Evolutionary conservation across 2,329 filamentous ascomycete genomes (phyloP), one percentile per base, ranked within the genome.

Genomic region (Chrysoporthe austroafricana): DNA sequence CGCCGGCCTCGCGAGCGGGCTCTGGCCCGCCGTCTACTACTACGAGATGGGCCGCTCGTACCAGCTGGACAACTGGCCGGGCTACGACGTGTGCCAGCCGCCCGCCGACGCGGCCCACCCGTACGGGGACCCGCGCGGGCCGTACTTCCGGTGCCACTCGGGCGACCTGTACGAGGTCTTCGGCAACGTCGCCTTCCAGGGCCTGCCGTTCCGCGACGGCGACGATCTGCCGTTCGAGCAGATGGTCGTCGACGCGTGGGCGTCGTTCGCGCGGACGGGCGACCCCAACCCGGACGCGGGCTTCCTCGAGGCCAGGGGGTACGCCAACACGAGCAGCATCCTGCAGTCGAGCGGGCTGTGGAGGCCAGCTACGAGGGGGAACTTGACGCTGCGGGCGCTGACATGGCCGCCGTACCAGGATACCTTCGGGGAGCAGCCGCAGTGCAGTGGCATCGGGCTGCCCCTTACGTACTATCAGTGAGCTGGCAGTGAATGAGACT

Each of bases 11-110:
- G 67, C 73, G 18, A 81, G 79, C 18, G 76, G 77, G 3, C 80
- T 82, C 0, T 84, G 88, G 72, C 74, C 79, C 39, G 76, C 78
- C 0, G 78, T 86, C 0, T 89, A 85, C 74, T 88, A 83, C 73
- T 90, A 89, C 76, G 84, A 88, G 73, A 85, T 89, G 71, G 84
- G 88, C 69, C 82, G 87, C 57, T 84, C 83, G 0, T 86, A 85
- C 71, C 80, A 81, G 66, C 83, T 81, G 1, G 82, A 82, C 61
- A 83, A 84, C 46, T 87, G 85, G 43, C 87, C 88, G 60, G 77
- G 80, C 26, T 79, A 85, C 2, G 83, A 85, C 56, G 78, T 83
- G 0, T 85, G 83, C 80, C 82, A 75, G 74, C 81, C 71, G 69
- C 80, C 73, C 71, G 75, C 60, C 70, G 82, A 65, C 69, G 70